Evolutionary conservation across 768 basidiomycete genomes (phyloP).

Genomic region (Favolaschia claudopus): DNA sequence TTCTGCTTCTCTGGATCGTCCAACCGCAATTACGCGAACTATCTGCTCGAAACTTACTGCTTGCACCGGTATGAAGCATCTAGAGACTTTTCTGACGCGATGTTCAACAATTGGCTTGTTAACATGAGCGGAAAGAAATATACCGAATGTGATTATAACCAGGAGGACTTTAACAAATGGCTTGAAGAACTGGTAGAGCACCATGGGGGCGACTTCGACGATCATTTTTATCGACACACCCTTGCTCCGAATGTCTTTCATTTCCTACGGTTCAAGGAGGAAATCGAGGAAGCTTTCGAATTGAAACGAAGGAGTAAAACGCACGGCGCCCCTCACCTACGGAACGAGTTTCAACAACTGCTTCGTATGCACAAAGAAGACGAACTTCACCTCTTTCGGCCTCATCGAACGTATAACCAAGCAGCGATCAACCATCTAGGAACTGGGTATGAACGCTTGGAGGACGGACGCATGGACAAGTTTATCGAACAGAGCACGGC

Average conservation of each 20-base stretch:
- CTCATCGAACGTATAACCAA: constrained; percentile 14
- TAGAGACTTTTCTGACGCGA: constrained; percentile 12
- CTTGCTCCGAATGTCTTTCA: constrained; percentile 14
- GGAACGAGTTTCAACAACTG: constrained; percentile 13
- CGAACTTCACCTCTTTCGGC: constrained; percentile 8
- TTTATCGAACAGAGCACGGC: constrained; percentile 5
- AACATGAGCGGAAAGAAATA: constrained; percentile 11
- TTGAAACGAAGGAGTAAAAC: constrained; percentile 3
- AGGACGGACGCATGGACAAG: not conserved
- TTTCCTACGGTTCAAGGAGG: constrained; percentile 19
- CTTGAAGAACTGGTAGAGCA: constrained; percentile 16
- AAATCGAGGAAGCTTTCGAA: constrained; percentile 8
- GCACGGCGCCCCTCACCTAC: constrained; percentile 7
- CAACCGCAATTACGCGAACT: constrained; percentile 11
- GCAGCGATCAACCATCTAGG: not conserved
- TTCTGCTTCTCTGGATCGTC: constrained; percentile 4
- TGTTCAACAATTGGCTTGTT: constrained; percentile 26
- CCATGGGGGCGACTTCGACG: constrained; percentile 8
- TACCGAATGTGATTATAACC: constrained; percentile 4
- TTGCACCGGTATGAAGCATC: constrained; percentile 19
- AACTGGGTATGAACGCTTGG: constrained; percentile 8
- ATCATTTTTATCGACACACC: constrained; percentile 13
- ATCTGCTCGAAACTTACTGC: constrained; percentile 17
- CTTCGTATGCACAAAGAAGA: constrained; percentile 11
- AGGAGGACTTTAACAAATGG: constrained; percentile 29